Evolutionary conservation across 306 rosid genomes (phyloP).

Genomic region (Castanospermum australe): DNA sequence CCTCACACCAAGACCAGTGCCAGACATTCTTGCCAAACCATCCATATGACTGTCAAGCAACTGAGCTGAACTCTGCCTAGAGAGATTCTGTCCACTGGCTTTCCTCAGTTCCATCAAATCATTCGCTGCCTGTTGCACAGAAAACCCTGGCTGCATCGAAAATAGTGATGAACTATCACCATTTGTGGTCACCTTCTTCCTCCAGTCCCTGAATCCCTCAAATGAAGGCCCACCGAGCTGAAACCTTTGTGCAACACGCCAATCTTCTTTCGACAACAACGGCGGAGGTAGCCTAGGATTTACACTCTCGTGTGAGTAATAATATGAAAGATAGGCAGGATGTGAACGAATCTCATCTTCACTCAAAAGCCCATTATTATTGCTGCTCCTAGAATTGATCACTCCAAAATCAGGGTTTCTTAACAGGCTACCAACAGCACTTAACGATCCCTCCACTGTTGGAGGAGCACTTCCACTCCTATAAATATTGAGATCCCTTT

Average conservation of each 20-base stretch:
- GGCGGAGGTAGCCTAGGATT: constrained; percentile 96
- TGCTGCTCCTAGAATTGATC: constrained; percentile 34
- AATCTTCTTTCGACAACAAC: constrained; percentile 84
- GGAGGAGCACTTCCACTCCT: constrained; percentile 99
- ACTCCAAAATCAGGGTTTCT: constrained; percentile 53
- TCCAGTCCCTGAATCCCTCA: constrained; percentile 70
- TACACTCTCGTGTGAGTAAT: constrained; percentile 72
- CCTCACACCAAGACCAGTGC: constrained; percentile 64
- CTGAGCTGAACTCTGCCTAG: constrained; percentile 54
- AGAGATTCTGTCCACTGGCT: constrained; percentile 50
- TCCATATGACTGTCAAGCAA: constrained; percentile 51
- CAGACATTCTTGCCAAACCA: constrained; percentile 50
- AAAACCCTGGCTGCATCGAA: constrained; percentile 72
- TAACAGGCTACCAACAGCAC: constrained; percentile 70
- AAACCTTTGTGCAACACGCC: constrained; percentile 93
- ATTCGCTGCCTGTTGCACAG: constrained; percentile 63
- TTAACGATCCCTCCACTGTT: constrained; percentile 85
- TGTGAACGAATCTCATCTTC: constrained; percentile 91
- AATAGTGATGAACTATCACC: constrained; percentile 64
- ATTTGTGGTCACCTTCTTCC: constrained; percentile 50
- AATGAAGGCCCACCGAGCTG: constrained; percentile 62
- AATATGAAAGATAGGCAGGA: constrained; percentile 84
- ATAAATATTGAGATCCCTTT: constrained; percentile 69
- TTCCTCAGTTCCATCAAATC: constrained; percentile 67
- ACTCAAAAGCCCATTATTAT: constrained; percentile 55